Percentiles rank a stretch among this genome's conserved stretches.
phyloP scores from a whole-genome alignment of 306 rosid genomes.

The Prunus padus region DNA sequence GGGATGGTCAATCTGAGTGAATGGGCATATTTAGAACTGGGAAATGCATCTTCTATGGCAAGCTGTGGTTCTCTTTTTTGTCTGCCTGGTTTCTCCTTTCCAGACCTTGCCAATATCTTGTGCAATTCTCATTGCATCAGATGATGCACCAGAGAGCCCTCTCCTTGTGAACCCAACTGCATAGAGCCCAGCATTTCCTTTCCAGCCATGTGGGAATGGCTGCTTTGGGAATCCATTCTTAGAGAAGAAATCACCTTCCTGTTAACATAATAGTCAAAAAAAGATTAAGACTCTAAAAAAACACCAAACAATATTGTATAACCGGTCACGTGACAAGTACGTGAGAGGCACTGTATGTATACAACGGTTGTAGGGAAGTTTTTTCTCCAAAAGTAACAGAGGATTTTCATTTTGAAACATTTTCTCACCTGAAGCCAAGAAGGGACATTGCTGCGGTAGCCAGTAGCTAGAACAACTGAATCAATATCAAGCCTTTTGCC shows the following conservation, averaged over 20 bases:
- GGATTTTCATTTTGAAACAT: conserved; percentile 1
- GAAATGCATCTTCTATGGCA: conserved; percentile 85
- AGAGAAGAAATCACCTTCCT: conserved; percentile 84
- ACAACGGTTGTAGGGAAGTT: too few relatives aligned
- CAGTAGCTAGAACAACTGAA: conserved; percentile 77
- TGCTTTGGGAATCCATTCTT: conserved; percentile 82
- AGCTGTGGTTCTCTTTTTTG: conserved; percentile 51
- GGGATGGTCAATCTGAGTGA: conserved; percentile 1
- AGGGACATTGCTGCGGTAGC: conserved; percentile 96
- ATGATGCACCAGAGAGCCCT: conserved; percentile 85
- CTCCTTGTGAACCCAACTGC: conserved; percentile 94
- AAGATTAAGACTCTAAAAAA: conserved; percentile 31
- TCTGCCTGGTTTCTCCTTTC: conserved; percentile 67
- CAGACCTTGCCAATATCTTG: conserved; percentile 73
- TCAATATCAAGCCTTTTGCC: conserved; percentile 58
- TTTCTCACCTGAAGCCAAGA: conserved; percentile 88
- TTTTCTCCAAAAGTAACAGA: background rate
- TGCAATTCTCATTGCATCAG: conserved; percentile 74
- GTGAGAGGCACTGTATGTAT: background rate
- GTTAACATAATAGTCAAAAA: conserved; percentile 22
- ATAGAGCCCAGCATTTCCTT: conserved; percentile 79
- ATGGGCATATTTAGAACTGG: conserved; percentile 43
- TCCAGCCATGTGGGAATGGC: conserved; percentile 83
- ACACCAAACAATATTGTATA: background rate
- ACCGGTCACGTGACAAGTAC: background rate